These are phyloP conservation scores for Cicer chorassanicum DNA, from an alignment of 306 rosid genomes.

Conservation along the genomic window DNA sequence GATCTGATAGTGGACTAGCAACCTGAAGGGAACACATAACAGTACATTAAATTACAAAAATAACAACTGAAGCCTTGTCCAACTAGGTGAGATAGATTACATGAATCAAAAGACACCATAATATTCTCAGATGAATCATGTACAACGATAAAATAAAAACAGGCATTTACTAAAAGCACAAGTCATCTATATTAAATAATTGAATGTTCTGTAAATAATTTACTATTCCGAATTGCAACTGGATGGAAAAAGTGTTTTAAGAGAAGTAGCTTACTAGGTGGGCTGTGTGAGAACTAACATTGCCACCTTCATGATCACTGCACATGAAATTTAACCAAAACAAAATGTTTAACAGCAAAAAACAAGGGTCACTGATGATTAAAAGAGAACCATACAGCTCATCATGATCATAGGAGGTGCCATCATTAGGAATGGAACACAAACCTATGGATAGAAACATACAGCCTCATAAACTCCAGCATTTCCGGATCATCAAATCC, in stretches of 20 bases:
- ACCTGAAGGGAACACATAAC: slow-evolving; percentile 63
- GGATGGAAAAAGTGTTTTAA: slow-evolving; percentile 28
- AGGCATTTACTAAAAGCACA: slow-evolving; percentile 15
- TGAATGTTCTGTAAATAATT: slow-evolving; percentile 1
- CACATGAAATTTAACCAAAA: slow-evolving; percentile 43
- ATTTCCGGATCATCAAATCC: slow-evolving; percentile 89
- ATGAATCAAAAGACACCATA: neutral
- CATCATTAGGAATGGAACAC: slow-evolving; percentile 43
- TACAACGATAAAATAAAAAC: neutral
- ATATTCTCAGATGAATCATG: neutral
- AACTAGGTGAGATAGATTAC: neutral
- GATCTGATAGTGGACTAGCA: slow-evolving; percentile 94
- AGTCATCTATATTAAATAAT: slow-evolving; percentile 23
- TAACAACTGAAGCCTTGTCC: neutral
- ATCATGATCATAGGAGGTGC: slow-evolving; percentile 11
- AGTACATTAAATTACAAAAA: slow-evolving; percentile 32
- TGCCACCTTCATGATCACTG: slow-evolving; percentile 99
- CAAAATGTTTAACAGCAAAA: slow-evolving; percentile 23
- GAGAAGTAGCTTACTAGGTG: slow-evolving; percentile 71
- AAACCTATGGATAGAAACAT: slow-evolving; percentile 91
- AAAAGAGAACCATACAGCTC: slow-evolving; percentile 28
- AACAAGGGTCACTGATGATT: slow-evolving; percentile 8
- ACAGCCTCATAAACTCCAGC: slow-evolving; percentile 97
- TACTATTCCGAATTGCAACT: slow-evolving; percentile 34
- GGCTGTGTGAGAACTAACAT: slow-evolving; percentile 97